A percentile compares a stretch with the other conserved stretches of the same genome.
Evolutionary conservation across 495 filamentous ascomycete genomes (phyloP).

Genomic region (Monascus purpureus): DNA sequence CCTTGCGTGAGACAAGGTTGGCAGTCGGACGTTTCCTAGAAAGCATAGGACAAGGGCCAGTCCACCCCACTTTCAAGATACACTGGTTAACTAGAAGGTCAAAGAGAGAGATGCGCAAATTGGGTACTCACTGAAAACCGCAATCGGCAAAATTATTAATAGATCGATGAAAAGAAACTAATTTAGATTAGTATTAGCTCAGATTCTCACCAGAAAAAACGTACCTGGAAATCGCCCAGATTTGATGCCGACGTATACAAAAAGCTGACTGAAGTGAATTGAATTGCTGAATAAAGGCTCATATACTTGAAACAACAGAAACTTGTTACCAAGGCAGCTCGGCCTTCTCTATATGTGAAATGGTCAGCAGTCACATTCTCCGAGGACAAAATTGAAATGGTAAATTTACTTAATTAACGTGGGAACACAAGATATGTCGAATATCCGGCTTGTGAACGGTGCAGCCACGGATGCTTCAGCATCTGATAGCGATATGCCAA

Average conservation of each 20-base stretch:
- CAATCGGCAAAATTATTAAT: conserved; percentile 83
- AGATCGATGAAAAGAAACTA: conserved; percentile 92
- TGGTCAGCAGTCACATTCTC: conserved; percentile 1
- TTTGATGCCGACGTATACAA: conserved; percentile 93
- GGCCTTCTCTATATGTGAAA: conserved; percentile 62
- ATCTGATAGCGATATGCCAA: conserved; percentile 96
- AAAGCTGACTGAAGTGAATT: conserved; percentile 98
- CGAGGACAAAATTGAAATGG: neutral
- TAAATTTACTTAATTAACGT: conserved; percentile 60
- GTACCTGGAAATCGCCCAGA: conserved; percentile 85
- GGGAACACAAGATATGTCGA: conserved; percentile 94
- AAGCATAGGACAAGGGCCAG: conserved; percentile 64
- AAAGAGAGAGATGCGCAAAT: conserved; percentile 1
- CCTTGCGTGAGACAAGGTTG: conserved; percentile 84
- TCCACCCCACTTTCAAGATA: conserved; percentile 68
- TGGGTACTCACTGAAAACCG: conserved; percentile 66
- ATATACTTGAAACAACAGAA: conserved; percentile 99
- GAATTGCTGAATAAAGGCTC: conserved; percentile 97
- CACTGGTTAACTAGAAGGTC: neutral
- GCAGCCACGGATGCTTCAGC: conserved; percentile 96
- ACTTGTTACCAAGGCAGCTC: conserved; percentile 88
- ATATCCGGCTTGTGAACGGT: conserved; percentile 88
- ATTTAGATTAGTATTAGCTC: neutral
- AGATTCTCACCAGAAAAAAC: conserved; percentile 1
- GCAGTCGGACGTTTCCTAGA: conserved; percentile 80